Evolutionary conservation across 176 grass and related monocot genomes (phyloP), one percentile per base, ranked within the genome.

Genomic region (Aegilops bicornis): DNA sequence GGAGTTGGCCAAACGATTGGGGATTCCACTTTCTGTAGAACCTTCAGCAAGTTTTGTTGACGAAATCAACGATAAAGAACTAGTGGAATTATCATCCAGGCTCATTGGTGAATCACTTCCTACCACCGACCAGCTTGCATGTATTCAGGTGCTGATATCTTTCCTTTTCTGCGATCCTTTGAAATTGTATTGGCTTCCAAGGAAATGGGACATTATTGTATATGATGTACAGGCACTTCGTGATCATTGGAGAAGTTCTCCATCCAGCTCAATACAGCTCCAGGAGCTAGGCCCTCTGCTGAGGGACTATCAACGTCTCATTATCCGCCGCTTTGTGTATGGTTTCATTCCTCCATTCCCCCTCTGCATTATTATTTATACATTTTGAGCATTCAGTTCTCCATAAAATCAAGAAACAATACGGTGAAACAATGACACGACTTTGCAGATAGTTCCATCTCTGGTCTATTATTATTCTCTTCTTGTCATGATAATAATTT

Each of bases 11-110:
- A 91, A 92, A 73, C 91, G 75, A 89, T 84, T 98, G 83, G 90
- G 93, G 45, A 91, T 98, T 88, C 58, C 87, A 86, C 67, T 92
- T 89, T 88, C 93, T 83, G 48, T 88, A 62, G 88, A 94, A 92
- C 64, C 48, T 84, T 76, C 91, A 74, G 59, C 71, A 87, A 92
- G 83, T 81, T 84, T 92, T 88, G 87, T 88, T 24, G 88, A 98
- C 19, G 91, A 98, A 92, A 80, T 73, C 68, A 86, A 92, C 31
- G 96, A 98, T 61, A 92, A 91, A 89, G 96, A 98, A 89, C 88
- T 98, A 72, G 58, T 79, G 85, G 90, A 91, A 72, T 86, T 94
- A 71, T 90, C 92, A 10, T 88, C 88, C 14, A 90, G 86, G 76
- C 89, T 97, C 87, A 78, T 82, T 72, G 92, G 88, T 64, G 92